These are phyloP conservation scores for Casuarina glauca DNA, from an alignment of 306 rosid genomes.

Conservation along the genomic window DNA sequence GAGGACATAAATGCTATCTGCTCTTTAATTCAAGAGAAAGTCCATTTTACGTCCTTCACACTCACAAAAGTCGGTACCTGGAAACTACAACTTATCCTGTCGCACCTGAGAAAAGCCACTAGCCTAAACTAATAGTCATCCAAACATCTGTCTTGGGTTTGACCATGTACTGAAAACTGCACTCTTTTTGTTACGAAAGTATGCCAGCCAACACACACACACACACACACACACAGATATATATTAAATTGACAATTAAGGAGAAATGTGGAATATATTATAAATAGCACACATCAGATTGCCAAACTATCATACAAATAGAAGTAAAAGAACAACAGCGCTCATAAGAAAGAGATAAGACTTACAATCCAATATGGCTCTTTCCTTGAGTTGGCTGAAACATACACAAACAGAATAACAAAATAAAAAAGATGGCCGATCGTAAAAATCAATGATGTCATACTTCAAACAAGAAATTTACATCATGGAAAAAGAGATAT, in stretches of 20 bases:
- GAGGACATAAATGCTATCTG: neutral
- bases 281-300: neutral
- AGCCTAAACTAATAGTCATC: neutral
- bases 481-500: neutral
- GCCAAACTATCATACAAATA: neutral
- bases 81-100: neutral
- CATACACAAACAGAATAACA: neutral
- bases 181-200: neutral
- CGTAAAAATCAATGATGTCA: neutral
- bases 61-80: neutral
- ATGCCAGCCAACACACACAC: neutral
- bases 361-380: conserved; percentile 11
- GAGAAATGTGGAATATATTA: neutral
- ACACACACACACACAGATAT: neutral
- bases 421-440: conserved; percentile 13
- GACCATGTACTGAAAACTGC: neutral
- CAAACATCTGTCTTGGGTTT: neutral
- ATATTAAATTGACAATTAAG: neutral
- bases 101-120: neutral
- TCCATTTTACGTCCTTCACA: neutral
- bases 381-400: conserved; percentile 5
- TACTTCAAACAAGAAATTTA: neutral
- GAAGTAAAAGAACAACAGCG: neutral
- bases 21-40: neutral
- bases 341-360: neutral